Evolutionary conservation across 345 rosid species (phyloP).

Genomic region (Hevea brasiliensis): DNA sequence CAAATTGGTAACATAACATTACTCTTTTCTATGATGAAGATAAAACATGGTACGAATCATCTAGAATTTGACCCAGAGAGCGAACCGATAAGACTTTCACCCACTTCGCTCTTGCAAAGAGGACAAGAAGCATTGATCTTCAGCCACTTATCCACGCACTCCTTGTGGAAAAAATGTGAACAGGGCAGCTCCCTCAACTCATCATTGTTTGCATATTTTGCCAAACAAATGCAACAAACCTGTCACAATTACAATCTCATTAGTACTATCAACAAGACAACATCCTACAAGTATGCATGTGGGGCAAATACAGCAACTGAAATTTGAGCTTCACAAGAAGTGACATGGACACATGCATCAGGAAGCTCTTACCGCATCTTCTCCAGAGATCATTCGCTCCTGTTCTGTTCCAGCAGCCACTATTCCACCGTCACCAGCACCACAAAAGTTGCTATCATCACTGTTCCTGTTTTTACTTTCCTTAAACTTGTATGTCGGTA

Average conservation of each 20-base stretch:
- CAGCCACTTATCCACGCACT: slow-evolving; percentile 95
- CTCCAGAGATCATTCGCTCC: slow-evolving; percentile 79
- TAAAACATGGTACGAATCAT: slow-evolving; percentile 20
- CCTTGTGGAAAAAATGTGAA: slow-evolving; percentile 89
- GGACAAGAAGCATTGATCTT: slow-evolving; percentile 94
- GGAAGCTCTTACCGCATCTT: slow-evolving; percentile 73
- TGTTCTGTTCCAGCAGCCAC: slow-evolving; percentile 91
- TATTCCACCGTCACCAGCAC: slow-evolving; percentile 67
- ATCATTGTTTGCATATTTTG: slow-evolving; percentile 86
- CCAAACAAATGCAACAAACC: slow-evolving; percentile 98
- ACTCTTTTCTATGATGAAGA: slow-evolving; percentile 9
- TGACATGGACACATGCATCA: background rate
- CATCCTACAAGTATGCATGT: background rate
- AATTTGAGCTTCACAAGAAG: background rate
- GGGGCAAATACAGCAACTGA: background rate
- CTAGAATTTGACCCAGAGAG: slow-evolving; percentile 38
- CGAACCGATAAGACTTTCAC: slow-evolving; percentile 49
- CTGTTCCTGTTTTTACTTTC: slow-evolving; percentile 58
- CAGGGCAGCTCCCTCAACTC: slow-evolving; percentile 93
- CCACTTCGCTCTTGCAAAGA: slow-evolving; percentile 88
- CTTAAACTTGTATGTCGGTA: slow-evolving; percentile 93
- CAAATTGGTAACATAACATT: slow-evolving; percentile 4
- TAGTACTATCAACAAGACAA: slow-evolving; percentile 4
- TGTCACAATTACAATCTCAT: slow-evolving; percentile 19
- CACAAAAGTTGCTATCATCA: slow-evolving; percentile 43